Conservation (phyloP, 441 rosid genomes). For the Francoa sonchifolia region DNA sequence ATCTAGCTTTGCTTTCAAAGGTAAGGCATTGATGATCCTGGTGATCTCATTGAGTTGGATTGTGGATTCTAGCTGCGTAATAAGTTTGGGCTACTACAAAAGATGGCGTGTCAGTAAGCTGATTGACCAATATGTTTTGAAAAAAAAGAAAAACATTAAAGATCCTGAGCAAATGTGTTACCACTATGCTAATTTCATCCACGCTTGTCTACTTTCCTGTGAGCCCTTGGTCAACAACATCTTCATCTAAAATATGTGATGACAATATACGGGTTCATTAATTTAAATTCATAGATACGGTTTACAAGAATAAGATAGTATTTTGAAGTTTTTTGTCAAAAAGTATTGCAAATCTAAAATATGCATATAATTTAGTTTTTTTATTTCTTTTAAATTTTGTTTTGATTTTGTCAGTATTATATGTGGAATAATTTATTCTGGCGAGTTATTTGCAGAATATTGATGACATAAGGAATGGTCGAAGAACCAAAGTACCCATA, state of each 20-base stretch:
- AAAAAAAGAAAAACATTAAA: too few species aligned
- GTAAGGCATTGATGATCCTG: constrained; percentile 23
- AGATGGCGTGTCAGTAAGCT: background rate
- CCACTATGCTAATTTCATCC: constrained; percentile 1
- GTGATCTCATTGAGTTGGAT: constrained; percentile 7
- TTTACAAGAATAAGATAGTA: background rate
- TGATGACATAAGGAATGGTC: constrained; percentile 51
- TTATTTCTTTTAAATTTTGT: too few species aligned
- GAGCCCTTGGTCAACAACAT: constrained; percentile 3
- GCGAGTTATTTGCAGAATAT: constrained; percentile 52
- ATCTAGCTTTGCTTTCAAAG: constrained; percentile 81
- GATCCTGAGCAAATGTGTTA: too few species aligned
- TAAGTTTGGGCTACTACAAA: too few species aligned
- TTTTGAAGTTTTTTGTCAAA: background rate
- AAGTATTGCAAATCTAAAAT: background rate
- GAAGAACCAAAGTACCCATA: constrained; percentile 69
- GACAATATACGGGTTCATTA: background rate
- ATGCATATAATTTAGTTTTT: too few species aligned
- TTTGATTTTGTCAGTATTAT: too few species aligned
- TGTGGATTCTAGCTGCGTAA: too few species aligned
- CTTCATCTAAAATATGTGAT: constrained; percentile 8
- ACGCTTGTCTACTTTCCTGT: background rate
- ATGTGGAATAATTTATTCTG: too few species aligned
- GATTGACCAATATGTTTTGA: too few species aligned
- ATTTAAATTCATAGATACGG: background rate